phyloP scores from a whole-genome alignment of 2,329 filamentous ascomycete species.

The Diaporthe vexans region DNA sequence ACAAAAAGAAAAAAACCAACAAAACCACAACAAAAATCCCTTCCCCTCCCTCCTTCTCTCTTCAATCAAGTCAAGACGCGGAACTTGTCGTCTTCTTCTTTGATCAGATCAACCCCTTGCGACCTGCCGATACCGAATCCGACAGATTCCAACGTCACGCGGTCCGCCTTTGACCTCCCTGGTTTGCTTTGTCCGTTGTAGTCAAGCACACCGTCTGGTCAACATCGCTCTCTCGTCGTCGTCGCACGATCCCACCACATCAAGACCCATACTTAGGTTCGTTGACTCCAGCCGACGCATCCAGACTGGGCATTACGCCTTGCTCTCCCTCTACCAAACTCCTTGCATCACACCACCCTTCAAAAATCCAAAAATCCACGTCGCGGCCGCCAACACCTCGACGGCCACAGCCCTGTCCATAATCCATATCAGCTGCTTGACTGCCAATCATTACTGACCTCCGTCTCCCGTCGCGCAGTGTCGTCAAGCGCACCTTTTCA shows the following conservation, averaged over 20 bases:
- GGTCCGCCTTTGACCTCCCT: conserved; percentile 39
- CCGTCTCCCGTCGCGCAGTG: conserved; percentile 44
- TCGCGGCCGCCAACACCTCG: neutral
- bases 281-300: conserved; percentile 15
- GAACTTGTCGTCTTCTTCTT: conserved; percentile 39
- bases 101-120: conserved; percentile 36
- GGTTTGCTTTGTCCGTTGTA: conserved; percentile 42
- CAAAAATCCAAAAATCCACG: neutral
- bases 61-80: conserved; percentile 40
- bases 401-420: neutral
- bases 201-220: conserved; percentile 34
- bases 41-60: conserved; percentile 22
- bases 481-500: conserved; percentile 44
- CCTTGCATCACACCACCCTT: neutral
- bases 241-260: conserved; percentile 24
- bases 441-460: conserved; percentile 41
- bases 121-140: conserved; percentile 35
- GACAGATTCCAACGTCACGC: conserved; percentile 33
- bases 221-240: conserved; percentile 35
- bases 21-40: conserved; percentile 23
- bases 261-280: conserved; percentile 33
- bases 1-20: conserved; percentile 21
- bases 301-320: too few species aligned
- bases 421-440: conserved; percentile 35
- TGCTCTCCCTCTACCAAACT: neutral